Evolutionary conservation across 192 early-diverging fungal genomes (phyloP).

Genomic region (Glomus cerebriforme): DNA sequence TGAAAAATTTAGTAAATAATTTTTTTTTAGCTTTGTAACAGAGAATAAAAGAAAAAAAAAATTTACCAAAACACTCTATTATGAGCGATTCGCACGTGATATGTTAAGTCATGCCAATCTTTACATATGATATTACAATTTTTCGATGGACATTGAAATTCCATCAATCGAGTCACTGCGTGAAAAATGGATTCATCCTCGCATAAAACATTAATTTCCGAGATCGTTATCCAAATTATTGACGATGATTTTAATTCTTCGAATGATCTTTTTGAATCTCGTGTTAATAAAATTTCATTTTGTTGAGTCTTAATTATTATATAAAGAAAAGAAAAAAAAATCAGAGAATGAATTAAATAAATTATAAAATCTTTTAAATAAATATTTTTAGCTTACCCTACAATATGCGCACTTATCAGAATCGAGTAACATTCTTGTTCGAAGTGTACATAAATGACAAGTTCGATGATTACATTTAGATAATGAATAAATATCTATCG

Average conservation of each 20-base stretch:
- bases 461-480: slow-evolving; percentile 17
- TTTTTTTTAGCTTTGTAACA: background rate
- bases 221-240: background rate
- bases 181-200: background rate
- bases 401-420: background rate
- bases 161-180: background rate
- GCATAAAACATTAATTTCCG: background rate
- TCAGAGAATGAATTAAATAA: background rate
- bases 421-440: background rate
- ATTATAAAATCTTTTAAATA: too few relatives aligned
- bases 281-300: background rate
- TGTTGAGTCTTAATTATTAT: too few relatives aligned
- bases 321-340: background rate
- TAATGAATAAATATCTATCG: background rate
- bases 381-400: slow-evolving; percentile 17
- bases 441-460: background rate
- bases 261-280: background rate
- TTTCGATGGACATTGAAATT: background rate
- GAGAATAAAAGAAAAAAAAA: background rate
- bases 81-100: background rate
- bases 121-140: background rate
- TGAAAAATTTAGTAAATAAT: background rate
- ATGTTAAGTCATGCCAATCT: background rate
- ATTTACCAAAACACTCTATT: slow-evolving; percentile 18
- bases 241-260: background rate